Evolutionary conservation across 1,284 basidiomycete genomes (phyloP), one percentile per base, ranked within the genome.

Genomic region (Marasmius sp.): DNA sequence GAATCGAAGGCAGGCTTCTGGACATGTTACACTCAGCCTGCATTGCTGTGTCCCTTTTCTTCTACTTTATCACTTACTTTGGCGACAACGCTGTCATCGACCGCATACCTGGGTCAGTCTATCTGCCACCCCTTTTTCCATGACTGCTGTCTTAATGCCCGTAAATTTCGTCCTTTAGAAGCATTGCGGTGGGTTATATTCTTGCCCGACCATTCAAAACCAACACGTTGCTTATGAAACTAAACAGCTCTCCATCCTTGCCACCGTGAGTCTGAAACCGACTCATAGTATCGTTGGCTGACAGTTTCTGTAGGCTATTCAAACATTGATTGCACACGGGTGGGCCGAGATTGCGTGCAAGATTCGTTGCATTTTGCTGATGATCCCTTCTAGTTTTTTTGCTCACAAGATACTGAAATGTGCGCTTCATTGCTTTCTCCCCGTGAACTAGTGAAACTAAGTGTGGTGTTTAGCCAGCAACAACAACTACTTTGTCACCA

Each of bases 321-420:
- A 79, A 27, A 80, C 79, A 0, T 72, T 78, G 60, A 68, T 79
- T 53, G 73, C 77, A 18, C 78, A 80, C 51, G 70, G 80, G 82
- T 77, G 61, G 3, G 70, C n/a, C 10, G 37, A 36, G n/a, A 12
- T 6, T 9, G 14, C 16, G n/a, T 12, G 16, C 47, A 12, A 16
- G 14, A 57, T 62, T 58, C 38, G 12, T 11, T 47, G 22, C 50
- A 61, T 49, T n/a, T 59, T 5, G 57, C 38, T 48, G n/a, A 37
- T 45, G 14, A 12, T 47, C 50, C 18, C 49, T 12, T n/a, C 4
- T 68, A 79, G 71, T 16, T 75, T 76, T 64, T 78, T 76, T 52
- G 64, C 70, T 7, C 72, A 75, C 58, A 66, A 79, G 59, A 77
- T 81, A 10, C 73, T 72, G 57, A 76, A 70, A 66, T 69, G 80